These are phyloP conservation scores for Potentilla sterilis DNA, from an alignment of 306 rosid genomes.

Conservation along the genomic window DNA sequence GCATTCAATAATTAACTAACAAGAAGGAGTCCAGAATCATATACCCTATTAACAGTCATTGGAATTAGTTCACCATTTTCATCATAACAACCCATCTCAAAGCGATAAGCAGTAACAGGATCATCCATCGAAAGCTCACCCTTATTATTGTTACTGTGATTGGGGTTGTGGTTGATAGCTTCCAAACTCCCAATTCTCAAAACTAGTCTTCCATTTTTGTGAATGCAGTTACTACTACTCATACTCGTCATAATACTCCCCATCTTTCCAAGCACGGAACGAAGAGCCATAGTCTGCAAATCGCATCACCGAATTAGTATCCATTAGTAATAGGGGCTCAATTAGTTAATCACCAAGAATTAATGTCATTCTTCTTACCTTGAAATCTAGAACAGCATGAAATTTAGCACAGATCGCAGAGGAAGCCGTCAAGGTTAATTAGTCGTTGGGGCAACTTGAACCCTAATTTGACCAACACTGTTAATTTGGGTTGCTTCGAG, in stretches of 20 bases:
- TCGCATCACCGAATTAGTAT: not conserved
- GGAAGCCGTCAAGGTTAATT: too few relatives aligned
- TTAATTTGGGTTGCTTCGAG: too few relatives aligned
- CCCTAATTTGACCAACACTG: too few relatives aligned
- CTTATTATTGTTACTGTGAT: not conserved
- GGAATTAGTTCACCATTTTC: not conserved
- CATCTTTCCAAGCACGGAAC: constrained; percentile 3
- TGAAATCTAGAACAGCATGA: too few relatives aligned
- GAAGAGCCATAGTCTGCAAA: not conserved
- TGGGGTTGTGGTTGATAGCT: not conserved
- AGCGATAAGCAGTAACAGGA: not conserved
- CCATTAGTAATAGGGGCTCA: not conserved
- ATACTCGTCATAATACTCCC: not conserved
- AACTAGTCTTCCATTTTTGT: not conserved
- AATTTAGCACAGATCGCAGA: too few relatives aligned
- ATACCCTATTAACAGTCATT: not conserved
- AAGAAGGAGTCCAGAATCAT: too few relatives aligned
- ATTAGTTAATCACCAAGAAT: too few relatives aligned
- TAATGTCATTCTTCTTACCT: too few relatives aligned
- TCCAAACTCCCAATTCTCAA: not conserved
- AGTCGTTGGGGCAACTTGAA: too few relatives aligned
- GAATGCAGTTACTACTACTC: not conserved
- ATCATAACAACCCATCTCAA: not conserved
- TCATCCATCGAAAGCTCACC: not conserved
- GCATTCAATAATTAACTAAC: too few relatives aligned